Base-by-base conservation (phyloP, 257 asterid genomes). In the Nicotiana tomentosiformis region DNA sequence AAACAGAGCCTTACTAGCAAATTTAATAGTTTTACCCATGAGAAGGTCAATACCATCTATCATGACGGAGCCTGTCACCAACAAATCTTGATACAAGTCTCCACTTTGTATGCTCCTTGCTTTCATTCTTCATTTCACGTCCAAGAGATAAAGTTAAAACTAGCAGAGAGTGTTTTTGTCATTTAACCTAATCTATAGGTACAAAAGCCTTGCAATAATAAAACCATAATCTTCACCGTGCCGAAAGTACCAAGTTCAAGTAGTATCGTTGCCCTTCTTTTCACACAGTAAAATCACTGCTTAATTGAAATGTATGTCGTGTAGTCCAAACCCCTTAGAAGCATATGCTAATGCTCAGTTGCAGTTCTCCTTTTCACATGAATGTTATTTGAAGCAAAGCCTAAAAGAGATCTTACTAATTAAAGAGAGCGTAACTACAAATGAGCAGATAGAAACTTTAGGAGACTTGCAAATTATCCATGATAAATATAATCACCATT, bases 211-310 rank as follows among this genome's bases (percentile, higher is more conserved):
- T 43, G 51, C 12, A 3, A 8, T 8, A 69, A 39, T 18, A 39
- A n/a, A 30, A 69, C 77, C 33, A 69, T 37, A 69, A 69, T 69
- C 56, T 10, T 39, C 77, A 69, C 33, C 10, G 0, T 20, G 57
- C 18, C 77, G 10, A 69, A 68, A 69, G 57, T 69, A 69, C n/a
- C 77, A 69, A 69, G 33, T 39, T 69, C 57, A 39, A 69, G 33
- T 30, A n/a, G 33, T 69, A n/a, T 39, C 18, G 23, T 69, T 20
- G 35, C 35, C 58, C 58, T 11, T 70, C 77, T 39, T 69, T 39
- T 46, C 35, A 70, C 56, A 43, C 78, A 39, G 51, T 18, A 39
- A 70, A 70, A 70, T 70, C 78, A 70, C 58, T 70, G n/a, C 78
- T 70, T 70, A 70, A n/a, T 20, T 70, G 58, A 70, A 43, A 16